A percentile compares a stretch with the other conserved stretches of the same genome.
phyloP scores from a whole-genome alignment of 345 rosid species.

The Cardamine chenopodiifolia region DNA sequence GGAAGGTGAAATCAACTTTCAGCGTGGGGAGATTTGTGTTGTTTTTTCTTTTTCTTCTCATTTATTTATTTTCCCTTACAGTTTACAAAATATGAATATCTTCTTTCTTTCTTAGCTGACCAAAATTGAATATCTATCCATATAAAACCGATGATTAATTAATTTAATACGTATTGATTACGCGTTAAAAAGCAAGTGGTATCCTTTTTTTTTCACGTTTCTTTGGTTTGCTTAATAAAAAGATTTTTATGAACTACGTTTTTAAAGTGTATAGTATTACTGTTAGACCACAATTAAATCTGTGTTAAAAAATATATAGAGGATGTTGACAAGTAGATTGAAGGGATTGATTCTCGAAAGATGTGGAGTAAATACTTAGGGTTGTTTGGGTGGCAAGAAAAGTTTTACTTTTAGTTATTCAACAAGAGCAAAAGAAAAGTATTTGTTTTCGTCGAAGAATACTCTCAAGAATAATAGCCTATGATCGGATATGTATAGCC shows the following conservation, averaged over 20 bases:
- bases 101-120: no score
- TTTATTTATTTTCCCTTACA: neutral
- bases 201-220: neutral
- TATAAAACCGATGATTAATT: neutral
- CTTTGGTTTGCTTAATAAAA: neutral
- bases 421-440: conserved; percentile 22
- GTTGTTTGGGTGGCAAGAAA: conserved; percentile 24
- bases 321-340: neutral
- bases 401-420: neutral
- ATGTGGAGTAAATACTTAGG: neutral
- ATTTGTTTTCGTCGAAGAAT: neutral
- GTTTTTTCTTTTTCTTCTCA: neutral
- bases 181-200: neutral
- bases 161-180: neutral
- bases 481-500: neutral
- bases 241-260: neutral
- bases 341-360: neutral
- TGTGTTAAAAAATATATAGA: neutral
- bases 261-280: neutral
- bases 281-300: neutral
- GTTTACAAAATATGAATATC: neutral
- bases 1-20: conserved; percentile 44
- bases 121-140: no score
- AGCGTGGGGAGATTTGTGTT: conserved; percentile 27
- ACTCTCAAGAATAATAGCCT: neutral